Base-by-base conservation (phyloP, 345 rosid species). In the Dipteronia sinensis region DNA sequence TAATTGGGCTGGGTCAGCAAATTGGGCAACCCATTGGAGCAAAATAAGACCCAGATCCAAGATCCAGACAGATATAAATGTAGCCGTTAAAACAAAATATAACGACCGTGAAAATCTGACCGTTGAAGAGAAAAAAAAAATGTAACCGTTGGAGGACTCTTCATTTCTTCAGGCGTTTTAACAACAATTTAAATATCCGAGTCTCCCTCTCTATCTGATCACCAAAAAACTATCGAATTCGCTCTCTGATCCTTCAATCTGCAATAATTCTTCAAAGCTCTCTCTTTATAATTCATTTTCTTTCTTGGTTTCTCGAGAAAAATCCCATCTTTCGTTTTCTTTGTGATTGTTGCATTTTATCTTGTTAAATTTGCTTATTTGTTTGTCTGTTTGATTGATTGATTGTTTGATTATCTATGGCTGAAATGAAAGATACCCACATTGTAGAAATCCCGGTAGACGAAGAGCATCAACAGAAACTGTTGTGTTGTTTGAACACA, bases 381-480 rank as follows among this genome's bases (percentile, higher is more conserved):
- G 0, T 71, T 29, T 12, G 0, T n/a, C 40, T 15, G 22, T 46
- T 62, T 20, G 7, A 17, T 64, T 15, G 31, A 3, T 70, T 15
- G 25, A 34, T 4, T 49, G 49, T 6, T 65, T 40, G 47, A n/a
- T 31, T 44, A 47, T 72, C 16, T 3, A 91, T 91, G 95, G 89
- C 90, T 1, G 89, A 82, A 79, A 71, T 77, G 82, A 89, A 85
- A 82, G 94, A 83, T 73, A 73, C 92, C 79, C 98, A 92, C n/a
- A 75, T 96, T 6, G 94, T 96, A 46, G 95, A 90, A 84, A 94
- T 94, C 85, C 95, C 97, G 0, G 89, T 88, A 6, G 93, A 92
- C 27, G 97, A 88, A 80, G 97, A 94, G 83, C 93, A 90, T 65
- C 86, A 85, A 34, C 83, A 86, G 79, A 90, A 88, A 63, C 83